Evolutionary conservation across 176 grass and related monocot genomes (phyloP), one percentile per base, ranked within the genome.

Genomic region (Rhipidocladum racemiflorum): DNA sequence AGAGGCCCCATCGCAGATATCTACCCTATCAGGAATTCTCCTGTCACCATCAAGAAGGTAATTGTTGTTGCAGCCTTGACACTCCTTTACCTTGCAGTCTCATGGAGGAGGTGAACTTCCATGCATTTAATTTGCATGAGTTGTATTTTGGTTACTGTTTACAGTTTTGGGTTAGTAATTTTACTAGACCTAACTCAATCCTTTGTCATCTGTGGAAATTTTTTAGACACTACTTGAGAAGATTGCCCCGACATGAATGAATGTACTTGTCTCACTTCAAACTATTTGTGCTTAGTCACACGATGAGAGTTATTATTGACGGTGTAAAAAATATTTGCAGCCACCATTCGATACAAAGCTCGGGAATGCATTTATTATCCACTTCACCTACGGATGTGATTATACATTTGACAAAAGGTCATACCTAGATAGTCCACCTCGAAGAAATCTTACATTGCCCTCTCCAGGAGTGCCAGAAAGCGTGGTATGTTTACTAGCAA

Each of bases 171-270:
- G 3, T 81, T 72, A 56, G 38, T 29, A 24, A 77, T 34, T 65
- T 82, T 67, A 65, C 1, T 2, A 36, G 13, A 65, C 49, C 28
- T 82, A 29, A 65, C 21, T 32, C 24, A 80, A 61, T 74, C 11
- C 46, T 7, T 66, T 36, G 9, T 74, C 49, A 39, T 55, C 1
- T 75, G 87, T 76, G 21, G 9, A 81, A 76, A 77, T 7, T n/a
- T n/a, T 77, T 72, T 59, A 90, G 88, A 61, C 79, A 43, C 40
- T 78, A 20, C 86, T 99, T 72, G 72, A 91, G 88, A 95, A 93
- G 74, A 99, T 99, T 79, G 91, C 96, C 43, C 96, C 96, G 34
- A 99, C 92, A 81, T 99, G 96, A 92, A 93, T 99, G 96, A 93
- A 99, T 65, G 65, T 95, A 46, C 4, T 65, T 57, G 4, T 11